Conservation (phyloP, 176 grass and related monocot genomes). For the Zoysia pacifica region DNA sequence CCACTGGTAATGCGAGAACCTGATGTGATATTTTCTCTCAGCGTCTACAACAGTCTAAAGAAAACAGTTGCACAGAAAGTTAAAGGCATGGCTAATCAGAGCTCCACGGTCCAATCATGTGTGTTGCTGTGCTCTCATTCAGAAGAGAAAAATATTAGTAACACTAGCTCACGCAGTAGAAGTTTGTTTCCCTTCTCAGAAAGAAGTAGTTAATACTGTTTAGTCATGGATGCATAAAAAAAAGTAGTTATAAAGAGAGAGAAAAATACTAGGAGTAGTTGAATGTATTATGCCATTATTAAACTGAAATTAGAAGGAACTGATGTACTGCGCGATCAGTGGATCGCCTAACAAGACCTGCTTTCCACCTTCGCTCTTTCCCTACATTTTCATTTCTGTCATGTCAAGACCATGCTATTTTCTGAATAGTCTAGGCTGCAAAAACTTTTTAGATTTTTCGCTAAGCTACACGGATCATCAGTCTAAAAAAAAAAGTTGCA, state of each 20-base stretch:
- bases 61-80: background rate
- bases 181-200: background rate
- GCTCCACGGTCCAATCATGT: slow-evolving; percentile 37
- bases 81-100: slow-evolving; percentile 26
- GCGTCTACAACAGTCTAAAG: background rate
- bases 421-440: slow-evolving; percentile 1
- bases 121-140: background rate
- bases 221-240: slow-evolving; percentile 1
- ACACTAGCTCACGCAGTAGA: too few relatives aligned
- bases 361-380: background rate
- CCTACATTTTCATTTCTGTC: slow-evolving; percentile 30
- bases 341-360: background rate
- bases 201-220: background rate
- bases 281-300: background rate
- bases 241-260: too few relatives aligned
- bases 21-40: slow-evolving; percentile 12
- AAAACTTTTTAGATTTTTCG: slow-evolving; percentile 25
- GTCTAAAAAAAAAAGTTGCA: too few relatives aligned
- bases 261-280: background rate
- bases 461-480: background rate
- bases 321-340: background rate
- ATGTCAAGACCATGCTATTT: background rate
- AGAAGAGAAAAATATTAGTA: background rate
- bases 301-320: background rate
- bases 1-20: slow-evolving; percentile 9